Percentiles rank a stretch among this genome's conserved stretches.
Evolutionary conservation across 2,329 filamentous ascomycete species (phyloP).

Genomic region (Microsporum canis): DNA sequence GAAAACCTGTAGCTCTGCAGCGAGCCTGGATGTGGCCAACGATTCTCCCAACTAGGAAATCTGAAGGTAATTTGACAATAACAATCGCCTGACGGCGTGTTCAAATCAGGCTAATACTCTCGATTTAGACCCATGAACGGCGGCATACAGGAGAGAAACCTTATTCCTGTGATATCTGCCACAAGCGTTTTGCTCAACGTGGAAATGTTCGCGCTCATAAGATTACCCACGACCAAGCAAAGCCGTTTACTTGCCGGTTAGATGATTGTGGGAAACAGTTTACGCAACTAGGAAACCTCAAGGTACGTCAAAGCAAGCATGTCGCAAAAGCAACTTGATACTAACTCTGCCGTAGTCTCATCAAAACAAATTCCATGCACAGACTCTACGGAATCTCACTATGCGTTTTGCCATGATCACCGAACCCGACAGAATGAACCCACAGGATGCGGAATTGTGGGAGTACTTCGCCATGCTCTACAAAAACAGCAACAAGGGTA

Average conservation of each 20-base stretch:
- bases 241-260: conserved; percentile 69
- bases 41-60: conserved; percentile 84
- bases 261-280: conserved; percentile 81
- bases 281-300: conserved; percentile 82
- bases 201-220: conserved; percentile 77
- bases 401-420: conserved; percentile 55
- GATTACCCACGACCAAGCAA: conserved; percentile 64
- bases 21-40: conserved; percentile 59
- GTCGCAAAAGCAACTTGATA: background rate
- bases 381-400: conserved; percentile 60
- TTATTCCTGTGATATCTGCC: conserved; percentile 67
- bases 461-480: conserved; percentile 80
- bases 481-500: conserved; percentile 97
- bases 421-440: conserved; percentile 51
- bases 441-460: conserved; percentile 64
- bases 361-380: conserved; percentile 83
- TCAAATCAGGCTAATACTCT: conserved; percentile 1
- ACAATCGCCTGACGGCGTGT: background rate
- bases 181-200: conserved; percentile 71
- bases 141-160: conserved; percentile 81
- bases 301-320: conserved; percentile 43
- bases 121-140: conserved; percentile 62
- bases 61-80: conserved; percentile 52
- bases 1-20: conserved; percentile 43
- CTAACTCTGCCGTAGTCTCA: conserved; percentile 50